phyloP scores from a whole-genome alignment of 2,329 filamentous ascomycete genomes.

The Whalleya microplaca region DNA sequence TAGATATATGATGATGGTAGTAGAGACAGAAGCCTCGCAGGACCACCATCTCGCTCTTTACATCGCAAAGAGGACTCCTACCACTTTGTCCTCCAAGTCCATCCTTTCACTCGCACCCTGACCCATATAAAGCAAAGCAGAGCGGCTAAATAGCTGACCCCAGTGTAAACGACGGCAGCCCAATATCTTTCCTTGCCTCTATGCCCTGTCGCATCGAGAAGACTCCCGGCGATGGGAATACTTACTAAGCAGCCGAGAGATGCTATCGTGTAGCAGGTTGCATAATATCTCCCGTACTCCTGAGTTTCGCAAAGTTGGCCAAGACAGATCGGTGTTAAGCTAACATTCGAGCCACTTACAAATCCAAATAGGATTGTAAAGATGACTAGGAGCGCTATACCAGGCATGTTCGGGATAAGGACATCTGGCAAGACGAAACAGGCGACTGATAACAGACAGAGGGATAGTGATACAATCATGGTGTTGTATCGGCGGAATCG shows the following conservation, averaged over 20 bases:
- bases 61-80: neutral
- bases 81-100: neutral
- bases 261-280: neutral
- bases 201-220: neutral
- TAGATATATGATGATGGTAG: neutral
- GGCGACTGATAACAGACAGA: constrained; percentile 1
- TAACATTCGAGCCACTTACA: constrained; percentile 1
- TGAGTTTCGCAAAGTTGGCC: constrained; percentile 4
- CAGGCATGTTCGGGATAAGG: neutral
- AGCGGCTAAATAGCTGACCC: neutral
- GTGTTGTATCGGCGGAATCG: no score
- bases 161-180: neutral
- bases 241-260: constrained; percentile 1
- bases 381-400: constrained; percentile 2
- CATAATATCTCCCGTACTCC: constrained; percentile 3
- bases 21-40: neutral
- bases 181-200: neutral
- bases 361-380: constrained; percentile 1
- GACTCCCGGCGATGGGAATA: constrained; percentile 1
- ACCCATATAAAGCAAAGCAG: constrained; percentile 1
- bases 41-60: no score
- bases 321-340: constrained; percentile 5
- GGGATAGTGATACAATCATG: neutral
- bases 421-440: constrained; percentile 2
- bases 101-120: neutral